Evolutionary conservation across 1,139 yeast species (phyloP).

Genomic region (Pichiaceae sp.): DNA sequence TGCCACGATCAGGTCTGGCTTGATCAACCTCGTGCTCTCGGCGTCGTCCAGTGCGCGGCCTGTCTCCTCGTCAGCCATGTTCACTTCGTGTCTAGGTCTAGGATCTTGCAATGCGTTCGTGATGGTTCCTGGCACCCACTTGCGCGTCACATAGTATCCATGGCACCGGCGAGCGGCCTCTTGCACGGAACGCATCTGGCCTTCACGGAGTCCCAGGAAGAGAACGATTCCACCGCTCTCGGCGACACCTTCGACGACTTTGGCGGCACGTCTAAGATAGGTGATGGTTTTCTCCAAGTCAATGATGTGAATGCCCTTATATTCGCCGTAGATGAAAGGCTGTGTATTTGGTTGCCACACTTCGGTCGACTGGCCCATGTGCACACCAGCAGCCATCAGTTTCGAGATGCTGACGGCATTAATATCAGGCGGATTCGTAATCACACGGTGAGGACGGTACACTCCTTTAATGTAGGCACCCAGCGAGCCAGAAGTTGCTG

Average conservation of each 20-base stretch:
- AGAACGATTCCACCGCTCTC: constrained; percentile 78
- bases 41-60: constrained; percentile 43
- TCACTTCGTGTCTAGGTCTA: constrained; percentile 60
- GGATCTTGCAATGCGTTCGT: constrained; percentile 79
- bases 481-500: constrained; percentile 39
- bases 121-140: constrained; percentile 95
- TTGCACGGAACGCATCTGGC: constrained; percentile 67
- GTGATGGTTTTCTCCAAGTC: constrained; percentile 78
- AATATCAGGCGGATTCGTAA: constrained; percentile 48
- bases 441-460: constrained; percentile 63
- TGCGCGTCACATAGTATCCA: constrained; percentile 74
- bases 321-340: constrained; percentile 80
- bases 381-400: constrained; percentile 88
- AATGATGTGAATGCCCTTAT: constrained; percentile 82
- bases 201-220: constrained; percentile 77
- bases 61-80: constrained; percentile 55
- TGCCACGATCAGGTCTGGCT: constrained; percentile 83
- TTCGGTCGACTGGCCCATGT: constrained; percentile 80
- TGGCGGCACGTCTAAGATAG: constrained; percentile 69
- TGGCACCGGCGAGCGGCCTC: constrained; percentile 70
- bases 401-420: constrained; percentile 56
- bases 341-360: constrained; percentile 81
- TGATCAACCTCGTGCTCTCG: constrained; percentile 41
- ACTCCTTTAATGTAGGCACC: constrained; percentile 64
- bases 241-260: constrained; percentile 73